Evolutionary conservation across 192 early-diverging fungal genomes (phyloP).

Genomic region (Spizellomyces punctatus): DNA sequence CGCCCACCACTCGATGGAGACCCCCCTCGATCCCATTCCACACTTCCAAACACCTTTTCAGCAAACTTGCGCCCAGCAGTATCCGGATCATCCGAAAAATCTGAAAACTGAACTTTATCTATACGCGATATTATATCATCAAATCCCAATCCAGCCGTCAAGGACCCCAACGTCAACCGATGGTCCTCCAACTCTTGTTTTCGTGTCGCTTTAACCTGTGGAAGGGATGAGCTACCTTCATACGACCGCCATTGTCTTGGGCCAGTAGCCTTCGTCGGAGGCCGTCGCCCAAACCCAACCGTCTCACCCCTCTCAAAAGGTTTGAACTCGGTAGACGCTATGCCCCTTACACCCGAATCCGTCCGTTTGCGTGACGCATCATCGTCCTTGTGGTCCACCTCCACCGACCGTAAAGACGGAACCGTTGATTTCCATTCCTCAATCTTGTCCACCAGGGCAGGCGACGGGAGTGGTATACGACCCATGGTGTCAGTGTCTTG

Average conservation of each 20-base stretch:
- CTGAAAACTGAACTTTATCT: constrained; percentile 7
- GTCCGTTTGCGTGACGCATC: not conserved
- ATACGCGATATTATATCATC: constrained; percentile 18
- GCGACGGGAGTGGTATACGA: not conserved
- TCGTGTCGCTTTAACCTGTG: not conserved
- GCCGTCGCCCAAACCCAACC: not conserved
- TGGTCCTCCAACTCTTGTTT: constrained; percentile 1
- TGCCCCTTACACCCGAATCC: not conserved
- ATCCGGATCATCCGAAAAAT: constrained; percentile 1
- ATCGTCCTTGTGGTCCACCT: not conserved
- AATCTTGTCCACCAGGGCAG: constrained; percentile 5
- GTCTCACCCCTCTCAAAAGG: not conserved
- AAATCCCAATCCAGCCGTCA: constrained; percentile 14
- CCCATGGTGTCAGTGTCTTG: not conserved
- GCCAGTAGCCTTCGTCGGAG: not conserved
- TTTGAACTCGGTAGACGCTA: not conserved
- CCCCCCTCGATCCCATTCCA: not conserved
- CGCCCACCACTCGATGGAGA: not conserved
- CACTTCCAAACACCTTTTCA: constrained; percentile 23
- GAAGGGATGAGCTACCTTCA: not conserved
- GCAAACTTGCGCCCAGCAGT: constrained; percentile 20
- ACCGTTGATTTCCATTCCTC: not conserved
- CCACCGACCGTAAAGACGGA: not conserved
- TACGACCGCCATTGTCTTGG: not conserved
- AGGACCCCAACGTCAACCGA: constrained; percentile 28